Evolutionary conservation across 345 rosid genomes (phyloP).

Genomic region (Ceriops zippeliana): DNA sequence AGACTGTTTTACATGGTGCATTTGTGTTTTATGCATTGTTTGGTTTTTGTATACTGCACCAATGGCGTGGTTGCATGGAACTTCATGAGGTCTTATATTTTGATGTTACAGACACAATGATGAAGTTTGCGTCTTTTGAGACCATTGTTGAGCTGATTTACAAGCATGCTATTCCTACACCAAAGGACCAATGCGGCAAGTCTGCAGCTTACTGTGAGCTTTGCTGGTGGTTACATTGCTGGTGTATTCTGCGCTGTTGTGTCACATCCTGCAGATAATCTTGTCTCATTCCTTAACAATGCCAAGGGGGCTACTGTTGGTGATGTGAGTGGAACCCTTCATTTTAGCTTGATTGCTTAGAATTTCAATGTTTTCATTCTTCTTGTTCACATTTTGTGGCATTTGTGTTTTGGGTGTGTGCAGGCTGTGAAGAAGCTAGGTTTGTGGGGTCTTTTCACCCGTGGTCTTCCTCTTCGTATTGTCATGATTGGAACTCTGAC

Average conservation of each 20-base stretch:
- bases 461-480: constrained; percentile 95
- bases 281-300: constrained; percentile 95
- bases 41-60: not conserved
- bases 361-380: not conserved
- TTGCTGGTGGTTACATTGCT: constrained; percentile 92
- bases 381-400: not conserved
- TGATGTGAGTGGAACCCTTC: constrained; percentile 52
- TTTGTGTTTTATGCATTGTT: not conserved
- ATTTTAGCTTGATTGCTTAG: not conserved
- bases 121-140: constrained; percentile 98
- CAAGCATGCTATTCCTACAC: constrained; percentile 76
- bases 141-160: constrained; percentile 85
- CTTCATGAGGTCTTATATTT: not conserved
- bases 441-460: constrained; percentile 82
- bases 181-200: constrained; percentile 88
- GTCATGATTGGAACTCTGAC: constrained; percentile 99
- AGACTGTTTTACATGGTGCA: not conserved
- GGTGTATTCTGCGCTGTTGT: constrained; percentile 88
- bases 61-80: not conserved
- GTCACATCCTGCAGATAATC: constrained; percentile 95
- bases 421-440: constrained; percentile 99
- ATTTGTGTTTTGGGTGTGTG: constrained; percentile 1
- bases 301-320: constrained; percentile 97
- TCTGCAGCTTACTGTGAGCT: constrained; percentile 87
- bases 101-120: constrained; percentile 77